These are phyloP conservation scores for Hirsutella thompsonii DNA, from an alignment of 2,329 filamentous ascomycete species.

Conservation along the genomic window DNA sequence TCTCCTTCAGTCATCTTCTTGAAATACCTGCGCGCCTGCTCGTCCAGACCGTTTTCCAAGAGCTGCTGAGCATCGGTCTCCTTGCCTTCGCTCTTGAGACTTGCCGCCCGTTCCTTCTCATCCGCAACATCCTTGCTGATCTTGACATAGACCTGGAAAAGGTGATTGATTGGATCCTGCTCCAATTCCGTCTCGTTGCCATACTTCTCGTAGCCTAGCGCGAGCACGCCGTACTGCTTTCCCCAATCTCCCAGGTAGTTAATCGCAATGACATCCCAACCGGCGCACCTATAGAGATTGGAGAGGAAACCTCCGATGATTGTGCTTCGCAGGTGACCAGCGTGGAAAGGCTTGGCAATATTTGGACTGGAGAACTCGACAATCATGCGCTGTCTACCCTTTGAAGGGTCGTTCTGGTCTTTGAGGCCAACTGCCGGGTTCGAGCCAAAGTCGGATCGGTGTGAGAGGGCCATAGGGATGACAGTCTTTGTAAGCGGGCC, in stretches of 20 bases:
- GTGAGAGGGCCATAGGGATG: slow-evolving; percentile 5
- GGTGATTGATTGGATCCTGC: slow-evolving; percentile 53
- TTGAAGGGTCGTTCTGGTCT: slow-evolving; percentile 3
- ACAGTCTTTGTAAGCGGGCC: slow-evolving; percentile 3
- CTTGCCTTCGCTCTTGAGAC: slow-evolving; percentile 26
- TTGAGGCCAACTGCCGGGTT: slow-evolving; percentile 3
- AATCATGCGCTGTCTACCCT: slow-evolving; percentile 24
- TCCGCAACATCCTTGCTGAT: slow-evolving; percentile 49
- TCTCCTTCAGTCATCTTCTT: slow-evolving; percentile 46
- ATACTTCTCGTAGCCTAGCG: slow-evolving; percentile 52
- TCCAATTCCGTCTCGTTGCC: slow-evolving; percentile 50
- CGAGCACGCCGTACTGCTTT: slow-evolving; percentile 52
- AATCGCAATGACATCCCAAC: slow-evolving; percentile 55
- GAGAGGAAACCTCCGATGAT: slow-evolving; percentile 57
- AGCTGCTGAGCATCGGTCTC: slow-evolving; percentile 23
- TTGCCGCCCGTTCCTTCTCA: slow-evolving; percentile 45
- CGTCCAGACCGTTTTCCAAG: slow-evolving; percentile 24
- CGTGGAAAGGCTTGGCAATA: slow-evolving; percentile 61
- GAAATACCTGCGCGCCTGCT: slow-evolving; percentile 41
- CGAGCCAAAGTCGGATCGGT: slow-evolving; percentile 2
- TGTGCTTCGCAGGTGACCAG: slow-evolving; percentile 55
- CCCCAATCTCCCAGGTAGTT: slow-evolving; percentile 70
- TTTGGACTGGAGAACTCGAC: slow-evolving; percentile 67
- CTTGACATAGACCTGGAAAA: slow-evolving; percentile 56
- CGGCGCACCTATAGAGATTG: slow-evolving; percentile 51